Evolutionary conservation across 2,329 filamentous ascomycete species (phyloP).

Genomic region (Penicillium sp.): DNA sequence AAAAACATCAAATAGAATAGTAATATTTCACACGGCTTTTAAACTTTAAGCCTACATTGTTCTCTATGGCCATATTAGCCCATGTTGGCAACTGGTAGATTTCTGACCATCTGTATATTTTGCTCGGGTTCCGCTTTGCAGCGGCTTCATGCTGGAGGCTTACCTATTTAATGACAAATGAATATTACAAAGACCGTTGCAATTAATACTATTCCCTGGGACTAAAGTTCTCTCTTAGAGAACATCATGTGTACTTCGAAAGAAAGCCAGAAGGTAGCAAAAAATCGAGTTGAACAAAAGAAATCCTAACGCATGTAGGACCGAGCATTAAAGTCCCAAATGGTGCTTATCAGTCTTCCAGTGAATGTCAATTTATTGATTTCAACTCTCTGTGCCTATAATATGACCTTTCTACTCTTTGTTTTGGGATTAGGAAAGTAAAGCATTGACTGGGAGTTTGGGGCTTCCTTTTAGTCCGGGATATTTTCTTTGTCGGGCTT

Average conservation of each 20-base stretch:
- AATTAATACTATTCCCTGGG: too few relatives aligned
- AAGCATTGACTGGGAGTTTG: not conserved
- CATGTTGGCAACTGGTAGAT: not conserved
- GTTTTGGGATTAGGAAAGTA: too few relatives aligned
- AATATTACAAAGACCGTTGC: not conserved
- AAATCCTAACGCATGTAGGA: too few relatives aligned
- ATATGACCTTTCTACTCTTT: too few relatives aligned
- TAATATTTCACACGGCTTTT: not conserved
- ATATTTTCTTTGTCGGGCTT: not conserved
- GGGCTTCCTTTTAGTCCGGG: not conserved
- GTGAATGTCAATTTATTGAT: too few relatives aligned
- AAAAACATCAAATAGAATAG: not conserved
- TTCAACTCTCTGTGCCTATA: too few relatives aligned
- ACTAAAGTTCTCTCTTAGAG: too few relatives aligned
- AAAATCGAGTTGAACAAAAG: too few relatives aligned
- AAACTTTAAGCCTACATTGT: not conserved
- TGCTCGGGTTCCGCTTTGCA: not conserved
- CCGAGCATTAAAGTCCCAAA: too few relatives aligned
- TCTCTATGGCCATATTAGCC: not conserved
- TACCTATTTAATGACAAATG: not conserved
- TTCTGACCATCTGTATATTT: not conserved
- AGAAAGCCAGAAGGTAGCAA: not conserved
- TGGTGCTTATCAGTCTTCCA: too few relatives aligned
- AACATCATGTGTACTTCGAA: not conserved
- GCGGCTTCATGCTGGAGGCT: not conserved